These are phyloP conservation scores for Cupressus sempervirens DNA, from an alignment of 75 land plant genomes.

Conservation along the genomic window DNA sequence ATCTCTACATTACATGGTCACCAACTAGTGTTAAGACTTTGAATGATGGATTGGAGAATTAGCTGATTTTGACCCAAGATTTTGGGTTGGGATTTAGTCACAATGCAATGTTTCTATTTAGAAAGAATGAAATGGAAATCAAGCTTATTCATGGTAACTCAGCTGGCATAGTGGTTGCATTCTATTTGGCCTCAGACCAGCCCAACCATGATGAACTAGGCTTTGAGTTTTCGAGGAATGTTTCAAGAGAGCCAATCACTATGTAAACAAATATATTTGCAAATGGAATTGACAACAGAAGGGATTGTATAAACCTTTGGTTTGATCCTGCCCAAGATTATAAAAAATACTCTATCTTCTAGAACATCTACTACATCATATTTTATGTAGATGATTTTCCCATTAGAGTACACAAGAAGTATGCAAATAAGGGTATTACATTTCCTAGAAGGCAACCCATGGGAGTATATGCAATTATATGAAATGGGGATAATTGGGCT, in stretches of 20 bases:
- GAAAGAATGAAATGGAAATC: constrained; percentile 64
- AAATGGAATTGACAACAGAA: constrained; percentile 40
- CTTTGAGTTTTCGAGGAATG: constrained; percentile 56
- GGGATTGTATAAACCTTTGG: constrained; percentile 48
- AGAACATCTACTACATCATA: constrained; percentile 59
- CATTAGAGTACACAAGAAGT: constrained; percentile 65
- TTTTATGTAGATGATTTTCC: constrained; percentile 72
- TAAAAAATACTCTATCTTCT: constrained; percentile 47
- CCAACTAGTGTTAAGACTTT: neutral
- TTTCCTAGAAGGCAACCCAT: constrained; percentile 62
- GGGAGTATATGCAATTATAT: constrained; percentile 53
- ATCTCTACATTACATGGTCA: neutral
- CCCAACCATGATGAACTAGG: constrained; percentile 50
- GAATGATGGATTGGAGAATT: neutral
- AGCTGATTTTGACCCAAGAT: neutral
- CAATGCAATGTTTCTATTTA: constrained; percentile 61
- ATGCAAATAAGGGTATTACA: constrained; percentile 59
- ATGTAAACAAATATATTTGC: constrained; percentile 53
- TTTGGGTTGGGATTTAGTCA: constrained; percentile 65
- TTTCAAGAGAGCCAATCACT: constrained; percentile 44
- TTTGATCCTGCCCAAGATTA: constrained; percentile 58
- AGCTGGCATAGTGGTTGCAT: constrained; percentile 63
- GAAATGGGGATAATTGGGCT: constrained; percentile 72
- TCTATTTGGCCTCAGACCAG: constrained; percentile 49
- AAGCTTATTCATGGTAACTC: constrained; percentile 64